These are phyloP conservation scores for Lichenothelia convexa DNA, from an alignment of 495 filamentous ascomycete genomes.

Conservation along the genomic window DNA sequence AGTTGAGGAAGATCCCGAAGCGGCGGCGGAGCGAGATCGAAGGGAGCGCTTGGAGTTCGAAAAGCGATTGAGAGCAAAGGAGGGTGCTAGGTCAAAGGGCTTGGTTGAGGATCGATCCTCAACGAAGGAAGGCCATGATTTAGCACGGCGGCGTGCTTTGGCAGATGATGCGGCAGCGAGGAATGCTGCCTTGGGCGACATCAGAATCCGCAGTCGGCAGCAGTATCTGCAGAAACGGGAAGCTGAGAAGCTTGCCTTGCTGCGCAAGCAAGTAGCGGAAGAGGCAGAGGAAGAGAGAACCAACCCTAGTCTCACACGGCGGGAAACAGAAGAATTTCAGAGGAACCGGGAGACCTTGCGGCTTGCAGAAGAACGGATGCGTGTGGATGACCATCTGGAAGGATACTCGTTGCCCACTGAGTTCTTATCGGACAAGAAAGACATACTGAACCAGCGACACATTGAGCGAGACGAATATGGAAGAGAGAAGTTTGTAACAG, in stretches of 20 bases:
- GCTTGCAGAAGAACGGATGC: slow-evolving; percentile 71
- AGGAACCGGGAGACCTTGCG: slow-evolving; percentile 74
- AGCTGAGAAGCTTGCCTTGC: slow-evolving; percentile 59
- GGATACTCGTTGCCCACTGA: slow-evolving; percentile 90
- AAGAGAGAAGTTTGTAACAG: slow-evolving; percentile 77
- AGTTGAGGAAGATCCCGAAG: slow-evolving; percentile 29
- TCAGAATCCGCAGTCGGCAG: slow-evolving; percentile 69
- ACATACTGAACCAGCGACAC: slow-evolving; percentile 80
- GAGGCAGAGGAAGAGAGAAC: slow-evolving; percentile 67
- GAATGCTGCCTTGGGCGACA: slow-evolving; percentile 48
- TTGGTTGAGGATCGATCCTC: slow-evolving; percentile 47
- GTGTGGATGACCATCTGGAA: slow-evolving; percentile 82
- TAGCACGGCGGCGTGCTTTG: slow-evolving; percentile 38
- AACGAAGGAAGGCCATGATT: slow-evolving; percentile 36
- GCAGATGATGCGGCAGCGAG: slow-evolving; percentile 46
- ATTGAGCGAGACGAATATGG: slow-evolving; percentile 77
- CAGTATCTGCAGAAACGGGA: slow-evolving; percentile 90
- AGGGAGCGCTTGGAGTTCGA: slow-evolving; percentile 60
- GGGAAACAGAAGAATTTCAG: slow-evolving; percentile 78
- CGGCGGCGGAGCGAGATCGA: slow-evolving; percentile 46
- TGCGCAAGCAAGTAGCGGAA: slow-evolving; percentile 83
- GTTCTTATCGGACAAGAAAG: slow-evolving; percentile 82
- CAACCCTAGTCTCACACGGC: slow-evolving; percentile 53
- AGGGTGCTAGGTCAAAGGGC: slow-evolving; percentile 44
- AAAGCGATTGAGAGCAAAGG: slow-evolving; percentile 49